Evolutionary conservation across 306 rosid species (phyloP), one percentile per base, ranked within the genome.

Genomic region (Vicia faba): DNA sequence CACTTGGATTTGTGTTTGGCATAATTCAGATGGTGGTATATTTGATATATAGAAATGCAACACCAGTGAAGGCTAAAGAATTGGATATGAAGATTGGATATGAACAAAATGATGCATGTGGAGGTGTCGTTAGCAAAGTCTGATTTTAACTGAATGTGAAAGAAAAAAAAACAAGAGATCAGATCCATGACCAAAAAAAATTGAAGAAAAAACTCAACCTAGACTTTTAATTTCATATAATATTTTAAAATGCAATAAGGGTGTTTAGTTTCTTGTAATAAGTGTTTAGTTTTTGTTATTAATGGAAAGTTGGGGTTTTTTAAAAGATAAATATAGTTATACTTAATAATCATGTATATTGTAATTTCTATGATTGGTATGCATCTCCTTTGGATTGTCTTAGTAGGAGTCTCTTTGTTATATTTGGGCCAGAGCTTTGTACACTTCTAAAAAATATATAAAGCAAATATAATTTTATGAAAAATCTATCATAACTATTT

Each of bases 1-100:
- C 87, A 5, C 82, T 93, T 5, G 99, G 99, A 7, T 84, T 93
- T 76, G 11, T 93, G 41, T 93, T 86, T 14, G 99, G 99, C 33
- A 74, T 88, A 39, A 82, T 77, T 48, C 99, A 93, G 77, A 93
- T 93, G 97, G 84, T 71, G 55, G 67, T 90, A 40, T 93, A 84
- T 78, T 0, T 74, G 43, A 74, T 93, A n/a, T 88, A 80, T 87
- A 90, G 81, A 77, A 86, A 90, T 14, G 75, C 82, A n/a, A 88
- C 79, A 10, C 68, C 79, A 5, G 74, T 73, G 75, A 81, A 89
- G 84, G 82, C 48, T 4, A 96, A 86, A 46, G 87, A 83, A 40
- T 25, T 75, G 44, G 95, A 80, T 7, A 78, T 69, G 51, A 88
- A 84, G 77, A 73, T 78, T 23, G 65, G 78, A 23, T 65, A 84